These are phyloP conservation scores for Filobasidium floriforme DNA, from an alignment of 768 basidiomycete species.

Conservation along the genomic window DNA sequence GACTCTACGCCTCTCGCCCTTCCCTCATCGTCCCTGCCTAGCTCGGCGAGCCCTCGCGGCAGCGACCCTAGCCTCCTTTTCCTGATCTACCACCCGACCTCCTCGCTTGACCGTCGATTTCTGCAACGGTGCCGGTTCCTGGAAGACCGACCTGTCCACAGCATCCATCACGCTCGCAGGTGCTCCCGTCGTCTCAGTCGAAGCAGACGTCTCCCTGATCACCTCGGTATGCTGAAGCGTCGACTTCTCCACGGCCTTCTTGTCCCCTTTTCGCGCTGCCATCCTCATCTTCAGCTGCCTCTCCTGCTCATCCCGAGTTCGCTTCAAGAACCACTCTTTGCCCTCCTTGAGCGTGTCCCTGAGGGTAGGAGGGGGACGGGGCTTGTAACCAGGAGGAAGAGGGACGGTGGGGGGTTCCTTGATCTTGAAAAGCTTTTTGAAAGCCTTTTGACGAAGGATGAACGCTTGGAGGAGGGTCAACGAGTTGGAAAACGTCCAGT, in stretches of 20 bases:
- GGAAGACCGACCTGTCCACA: conserved; percentile 1
- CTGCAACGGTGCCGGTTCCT: not conserved
- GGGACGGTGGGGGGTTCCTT: conserved; percentile 23
- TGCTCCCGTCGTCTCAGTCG: not conserved
- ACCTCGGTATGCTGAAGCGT: conserved; percentile 16
- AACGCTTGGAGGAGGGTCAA: conserved; percentile 54
- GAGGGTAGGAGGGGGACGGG: not conserved
- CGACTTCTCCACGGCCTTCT: not conserved
- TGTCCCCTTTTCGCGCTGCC: not conserved
- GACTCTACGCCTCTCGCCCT: not conserved
- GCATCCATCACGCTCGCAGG: not conserved
- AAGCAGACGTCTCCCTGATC: conserved; percentile 20
- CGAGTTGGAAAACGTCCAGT: conserved; percentile 54
- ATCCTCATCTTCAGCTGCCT: conserved; percentile 2
- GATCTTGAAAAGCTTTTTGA: conserved; percentile 46
- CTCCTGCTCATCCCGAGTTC: not conserved
- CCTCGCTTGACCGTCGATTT: not conserved
- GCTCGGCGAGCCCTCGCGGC: conserved; percentile 22
- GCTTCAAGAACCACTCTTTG: conserved; percentile 6
- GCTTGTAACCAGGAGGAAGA: conserved; percentile 7
- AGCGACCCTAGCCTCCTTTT: conserved; percentile 22
- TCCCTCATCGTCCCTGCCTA: conserved; percentile 8
- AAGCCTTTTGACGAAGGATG: conserved; percentile 48
- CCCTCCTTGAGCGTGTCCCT: conserved; percentile 1
- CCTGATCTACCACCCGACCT: conserved; percentile 4